A percentile compares a stretch with the other conserved stretches of the same genome.
These are phyloP conservation scores for Claviceps sp. DNA, from an alignment of 2,329 filamentous ascomycete genomes.

Conservation along the genomic window DNA sequence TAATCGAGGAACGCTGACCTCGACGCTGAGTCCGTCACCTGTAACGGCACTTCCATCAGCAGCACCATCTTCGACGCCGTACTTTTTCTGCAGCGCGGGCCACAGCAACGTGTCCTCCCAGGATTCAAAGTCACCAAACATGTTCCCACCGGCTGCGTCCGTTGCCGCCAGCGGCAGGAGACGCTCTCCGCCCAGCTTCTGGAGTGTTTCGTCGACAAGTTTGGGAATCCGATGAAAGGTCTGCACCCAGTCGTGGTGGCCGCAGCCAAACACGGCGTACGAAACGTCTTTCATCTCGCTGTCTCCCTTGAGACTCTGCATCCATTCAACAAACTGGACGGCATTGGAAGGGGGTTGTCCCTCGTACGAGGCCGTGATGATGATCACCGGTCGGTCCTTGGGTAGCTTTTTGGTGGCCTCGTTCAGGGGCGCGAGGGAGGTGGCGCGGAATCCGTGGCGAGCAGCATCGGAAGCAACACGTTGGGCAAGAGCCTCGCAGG, in stretches of 20 bases:
- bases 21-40: conserved; percentile 24
- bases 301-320: conserved; percentile 34
- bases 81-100: conserved; percentile 34
- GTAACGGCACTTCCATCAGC: conserved; percentile 3
- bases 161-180: conserved; percentile 37
- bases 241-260: conserved; percentile 39
- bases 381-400: conserved; percentile 45
- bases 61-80: conserved; percentile 19
- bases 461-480: conserved; percentile 46
- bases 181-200: conserved; percentile 19
- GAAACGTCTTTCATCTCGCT: conserved; percentile 40
- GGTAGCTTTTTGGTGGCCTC: conserved; percentile 46
- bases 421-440: conserved; percentile 43
- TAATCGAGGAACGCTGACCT: conserved; percentile 39
- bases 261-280: conserved; percentile 60
- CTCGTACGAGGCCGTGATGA: conserved; percentile 62
- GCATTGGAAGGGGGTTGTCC: conserved; percentile 64
- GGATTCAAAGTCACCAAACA: conserved; percentile 52
- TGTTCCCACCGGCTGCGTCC: conserved; percentile 49
- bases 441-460: conserved; percentile 44
- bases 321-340: conserved; percentile 52
- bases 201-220: conserved; percentile 41
- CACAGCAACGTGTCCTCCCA: conserved; percentile 49
- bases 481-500: conserved; percentile 57
- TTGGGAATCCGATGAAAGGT: conserved; percentile 59